Percentiles rank a stretch among this genome's conserved stretches.
phyloP scores from a whole-genome alignment of 305 asterid genomes.

The Solanum hybrid region DNA sequence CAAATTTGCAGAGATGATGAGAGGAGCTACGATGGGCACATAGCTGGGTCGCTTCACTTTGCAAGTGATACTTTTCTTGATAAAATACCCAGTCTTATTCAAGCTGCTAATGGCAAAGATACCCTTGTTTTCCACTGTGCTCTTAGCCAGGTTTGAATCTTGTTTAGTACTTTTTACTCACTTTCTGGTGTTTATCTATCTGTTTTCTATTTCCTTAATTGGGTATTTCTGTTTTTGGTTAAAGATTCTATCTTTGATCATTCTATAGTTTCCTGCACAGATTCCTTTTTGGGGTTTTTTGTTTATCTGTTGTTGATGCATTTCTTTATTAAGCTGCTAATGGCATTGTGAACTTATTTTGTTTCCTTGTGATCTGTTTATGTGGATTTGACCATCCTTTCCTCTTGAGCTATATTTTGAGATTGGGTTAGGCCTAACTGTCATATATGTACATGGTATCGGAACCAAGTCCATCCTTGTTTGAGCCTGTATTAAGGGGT shows the following conservation, averaged over 20 bases:
- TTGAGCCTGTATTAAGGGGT: not conserved
- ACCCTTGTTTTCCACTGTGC: constrained; percentile 91
- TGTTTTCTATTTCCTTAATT: not conserved
- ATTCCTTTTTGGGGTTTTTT: not conserved
- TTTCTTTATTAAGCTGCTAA: not conserved
- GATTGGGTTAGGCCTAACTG: not conserved
- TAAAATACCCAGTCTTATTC: constrained; percentile 55
- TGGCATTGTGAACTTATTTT: not conserved
- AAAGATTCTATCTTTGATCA: not conserved
- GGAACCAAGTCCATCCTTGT: not conserved
- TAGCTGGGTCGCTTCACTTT: constrained; percentile 83
- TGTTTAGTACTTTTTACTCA: not conserved
- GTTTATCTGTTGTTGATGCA: not conserved
- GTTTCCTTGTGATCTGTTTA: not conserved
- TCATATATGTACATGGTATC: not conserved
- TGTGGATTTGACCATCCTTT: not conserved
- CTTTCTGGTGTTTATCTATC: not conserved
- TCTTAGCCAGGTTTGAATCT: constrained; percentile 67
- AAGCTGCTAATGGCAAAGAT: constrained; percentile 68
- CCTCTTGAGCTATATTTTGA: not conserved
- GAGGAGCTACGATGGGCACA: constrained; percentile 83
- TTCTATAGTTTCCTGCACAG: not conserved
- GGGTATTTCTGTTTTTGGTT: not conserved
- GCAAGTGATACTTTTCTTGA: constrained; percentile 62
- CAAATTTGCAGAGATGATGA: constrained; percentile 58